Base-by-base conservation (phyloP, 768 basidiomycete species). In the Mycena alexandri region DNA sequence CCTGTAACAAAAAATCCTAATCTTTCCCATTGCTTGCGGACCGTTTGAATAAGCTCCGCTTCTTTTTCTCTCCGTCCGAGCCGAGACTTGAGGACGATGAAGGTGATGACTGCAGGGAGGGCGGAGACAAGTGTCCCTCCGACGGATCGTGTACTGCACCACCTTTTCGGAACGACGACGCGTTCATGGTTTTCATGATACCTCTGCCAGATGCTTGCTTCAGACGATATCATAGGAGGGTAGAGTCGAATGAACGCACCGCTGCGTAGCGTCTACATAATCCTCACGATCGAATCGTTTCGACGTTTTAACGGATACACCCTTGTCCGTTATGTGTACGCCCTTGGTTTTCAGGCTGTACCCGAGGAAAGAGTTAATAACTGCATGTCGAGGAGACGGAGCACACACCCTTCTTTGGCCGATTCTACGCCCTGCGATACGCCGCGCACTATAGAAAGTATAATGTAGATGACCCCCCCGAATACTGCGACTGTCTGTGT, bases 211-310 rank as follows among this genome's bases (percentile, higher is more conserved):
- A 29, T 29, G 3, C 29, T 6, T 29, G 29, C 3, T n/a, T 29
- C 29, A 29, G 29, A 29, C 29, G 6, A 62, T 42, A 24, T 65
- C 25, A 44, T 24, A 10, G 43, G 47, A n/a, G 3, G 43, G 48
- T 58, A 34, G 65, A 19, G 34, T 8, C 22, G 48, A 19, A 21
- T 19, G 14, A 72, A 63, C 81, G 68, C 62, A 91, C 91, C 91
- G 80, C 73, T 92, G 92, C 17, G 91, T 92, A 9, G 90, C 90
- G 72, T 92, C 90, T 4, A 93, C 79, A 66, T 93, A 93, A 46
- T 86, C 83, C 59, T 90, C 87, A 44, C 89, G 81, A 66, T 87
- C 87, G 68, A 90, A 84, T 8, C 84, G 82, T 65, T 83, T 85
- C 22, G 82, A 75, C 1, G 90, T 93, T 78, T 90, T 91, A 47